Conservation (phyloP, 106 monocot genomes). For the Ottelia alismoides region DNA sequence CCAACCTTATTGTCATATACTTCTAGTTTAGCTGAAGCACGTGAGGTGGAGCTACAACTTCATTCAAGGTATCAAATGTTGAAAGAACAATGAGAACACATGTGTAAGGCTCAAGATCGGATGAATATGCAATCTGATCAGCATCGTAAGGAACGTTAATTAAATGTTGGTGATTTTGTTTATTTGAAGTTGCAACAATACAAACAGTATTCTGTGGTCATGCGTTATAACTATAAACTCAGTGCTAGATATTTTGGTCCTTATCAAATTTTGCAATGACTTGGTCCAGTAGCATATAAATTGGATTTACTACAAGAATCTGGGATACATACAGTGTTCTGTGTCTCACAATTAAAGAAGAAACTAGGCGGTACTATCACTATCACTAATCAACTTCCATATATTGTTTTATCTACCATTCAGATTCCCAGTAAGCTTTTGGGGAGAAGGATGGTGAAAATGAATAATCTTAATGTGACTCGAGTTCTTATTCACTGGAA, state of each 20-base stretch:
- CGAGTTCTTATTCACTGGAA: too few species aligned
- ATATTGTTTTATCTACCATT: too few species aligned
- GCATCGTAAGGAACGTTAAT: not conserved
- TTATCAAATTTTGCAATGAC: not conserved
- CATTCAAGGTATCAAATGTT: not conserved
- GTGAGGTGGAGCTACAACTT: not conserved
- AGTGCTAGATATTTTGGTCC: slow-evolving; percentile 6
- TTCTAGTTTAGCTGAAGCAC: not conserved
- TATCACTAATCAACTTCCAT: too few species aligned
- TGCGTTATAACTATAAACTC: not conserved
- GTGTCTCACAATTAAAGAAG: slow-evolving; percentile 13
- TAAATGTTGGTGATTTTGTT: slow-evolving; percentile 1
- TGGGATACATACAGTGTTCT: slow-evolving; percentile 8
- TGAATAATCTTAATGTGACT: too few species aligned
- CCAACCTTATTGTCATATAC: not conserved
- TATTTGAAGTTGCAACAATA: slow-evolving; percentile 15
- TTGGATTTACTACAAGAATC: not conserved
- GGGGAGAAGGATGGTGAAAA: too few species aligned
- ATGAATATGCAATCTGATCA: slow-evolving; percentile 8
- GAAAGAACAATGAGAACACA: too few species aligned
- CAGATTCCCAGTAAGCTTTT: too few species aligned
- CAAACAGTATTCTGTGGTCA: not conserved
- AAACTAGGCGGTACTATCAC: too few species aligned
- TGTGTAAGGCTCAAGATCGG: not conserved
- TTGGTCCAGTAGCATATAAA: slow-evolving; percentile 7